Evolutionary conservation across 1,284 basidiomycete species (phyloP).

Genomic region (Chalciporus piperatoides): DNA sequence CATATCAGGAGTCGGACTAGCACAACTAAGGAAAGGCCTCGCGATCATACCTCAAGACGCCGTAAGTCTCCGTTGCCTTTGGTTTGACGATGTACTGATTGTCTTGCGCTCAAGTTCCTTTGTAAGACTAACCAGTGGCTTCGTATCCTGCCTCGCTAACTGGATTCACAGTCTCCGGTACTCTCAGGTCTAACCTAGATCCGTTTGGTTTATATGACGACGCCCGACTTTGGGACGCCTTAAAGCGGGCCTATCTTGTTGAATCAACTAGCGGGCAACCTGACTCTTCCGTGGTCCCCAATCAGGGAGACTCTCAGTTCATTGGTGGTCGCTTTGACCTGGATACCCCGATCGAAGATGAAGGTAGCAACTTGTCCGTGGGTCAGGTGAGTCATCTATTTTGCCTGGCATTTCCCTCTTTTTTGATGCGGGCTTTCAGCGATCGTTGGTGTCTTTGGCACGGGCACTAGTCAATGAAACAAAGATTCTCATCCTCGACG

Average conservation of each 20-base stretch:
- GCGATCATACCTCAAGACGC: slow-evolving; percentile 91
- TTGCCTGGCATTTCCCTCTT: background rate
- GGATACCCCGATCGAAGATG: slow-evolving; percentile 80
- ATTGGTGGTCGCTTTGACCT: slow-evolving; percentile 63
- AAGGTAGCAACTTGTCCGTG: slow-evolving; percentile 79
- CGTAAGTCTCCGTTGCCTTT: slow-evolving; percentile 41
- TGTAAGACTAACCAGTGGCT: slow-evolving; percentile 11
- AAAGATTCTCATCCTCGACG: slow-evolving; percentile 75
- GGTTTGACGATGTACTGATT: background rate
- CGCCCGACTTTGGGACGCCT: slow-evolving; percentile 75
- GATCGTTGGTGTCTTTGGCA: slow-evolving; percentile 78
- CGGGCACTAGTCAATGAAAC: slow-evolving; percentile 78
- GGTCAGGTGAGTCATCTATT: slow-evolving; percentile 34
- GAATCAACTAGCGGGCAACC: slow-evolving; percentile 38
- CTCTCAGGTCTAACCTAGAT: slow-evolving; percentile 77
- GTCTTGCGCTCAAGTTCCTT: slow-evolving; percentile 15
- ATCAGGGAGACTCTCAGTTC: background rate
- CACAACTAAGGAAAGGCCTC: slow-evolving; percentile 62
- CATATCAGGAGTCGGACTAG: slow-evolving; percentile 63
- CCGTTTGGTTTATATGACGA: slow-evolving; percentile 77
- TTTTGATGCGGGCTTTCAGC: slow-evolving; percentile 36
- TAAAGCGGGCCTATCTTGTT: slow-evolving; percentile 76
- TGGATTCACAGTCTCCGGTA: slow-evolving; percentile 59
- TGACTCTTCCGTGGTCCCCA: background rate
- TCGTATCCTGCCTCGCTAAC: slow-evolving; percentile 3